Evolutionary conservation across 768 basidiomycete genomes (phyloP).

Genomic region (Lactifluus pinguis): DNA sequence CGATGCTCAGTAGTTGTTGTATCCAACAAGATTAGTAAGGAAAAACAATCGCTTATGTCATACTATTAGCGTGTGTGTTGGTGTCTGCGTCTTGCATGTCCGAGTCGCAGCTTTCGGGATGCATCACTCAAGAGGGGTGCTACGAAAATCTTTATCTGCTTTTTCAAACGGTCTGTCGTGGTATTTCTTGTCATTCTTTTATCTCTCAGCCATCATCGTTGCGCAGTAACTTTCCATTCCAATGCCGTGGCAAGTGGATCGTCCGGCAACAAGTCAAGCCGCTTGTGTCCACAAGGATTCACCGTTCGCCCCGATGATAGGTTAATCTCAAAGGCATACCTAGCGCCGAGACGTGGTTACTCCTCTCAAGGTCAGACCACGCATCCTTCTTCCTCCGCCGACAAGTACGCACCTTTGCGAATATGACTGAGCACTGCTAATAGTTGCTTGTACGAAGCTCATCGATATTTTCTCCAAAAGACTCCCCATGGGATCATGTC

Average conservation of each 20-base stretch:
- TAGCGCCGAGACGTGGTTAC: neutral
- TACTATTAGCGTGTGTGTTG: no score
- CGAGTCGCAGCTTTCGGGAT: neutral
- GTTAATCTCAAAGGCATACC: neutral
- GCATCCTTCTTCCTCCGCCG: neutral
- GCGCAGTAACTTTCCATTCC: neutral
- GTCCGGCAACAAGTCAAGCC: neutral
- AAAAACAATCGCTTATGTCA: neutral
- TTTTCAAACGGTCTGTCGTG: neutral
- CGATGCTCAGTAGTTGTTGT: neutral
- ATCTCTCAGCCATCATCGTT: neutral
- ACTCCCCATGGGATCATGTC: slow-evolving; percentile 44
- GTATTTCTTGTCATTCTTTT: neutral
- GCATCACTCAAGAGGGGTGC: neutral
- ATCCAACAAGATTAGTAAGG: neutral
- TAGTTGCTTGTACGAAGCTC: neutral
- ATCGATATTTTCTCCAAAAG: slow-evolving; percentile 24
- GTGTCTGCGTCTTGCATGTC: neutral
- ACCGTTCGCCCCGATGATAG: neutral
- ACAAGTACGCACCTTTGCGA: slow-evolving; percentile 4
- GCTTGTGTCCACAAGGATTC: neutral
- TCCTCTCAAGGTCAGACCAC: slow-evolving; percentile 1
- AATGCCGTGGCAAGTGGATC: neutral
- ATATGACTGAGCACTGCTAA: neutral
- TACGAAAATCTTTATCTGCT: neutral